Evolutionary conservation across 2,329 filamentous ascomycete genomes (phyloP), one percentile per base, ranked within the genome.

Genomic region (Ophiosphaerella korrae): DNA sequence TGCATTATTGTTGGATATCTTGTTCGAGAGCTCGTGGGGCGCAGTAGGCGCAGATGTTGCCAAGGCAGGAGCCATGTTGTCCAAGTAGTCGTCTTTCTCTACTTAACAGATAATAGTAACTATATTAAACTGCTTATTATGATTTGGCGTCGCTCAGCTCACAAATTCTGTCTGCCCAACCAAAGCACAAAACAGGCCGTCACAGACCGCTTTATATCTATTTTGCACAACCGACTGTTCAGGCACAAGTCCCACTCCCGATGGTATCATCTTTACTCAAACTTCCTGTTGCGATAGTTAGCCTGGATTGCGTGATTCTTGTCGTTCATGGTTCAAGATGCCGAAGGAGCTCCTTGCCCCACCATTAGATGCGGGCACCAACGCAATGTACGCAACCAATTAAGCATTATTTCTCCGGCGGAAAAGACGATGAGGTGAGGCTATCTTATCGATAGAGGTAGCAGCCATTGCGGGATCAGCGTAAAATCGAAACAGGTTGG

Each of bases 41-140:
- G 72, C 66, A 13, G 62, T 63, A 26, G 73, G 73, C n/a, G 66
- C 57, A 23, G 66, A 40, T n/a, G 71, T 62, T 13, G 74, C 74
- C 29, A 77, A 65, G 21, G 74, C 73, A 45, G 76, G 75, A 46
- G 75, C 71, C 73, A 76, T 76, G 41, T 9, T 62, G 46, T 24
- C 7, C 26, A 32, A 9, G 7, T 18, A 7, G 26, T 11, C 26
- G 26, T 29, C 7, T 29, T 29, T 29, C 26, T 7, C 8, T 11
- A 8, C 26, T 29, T 11, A 9, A 29, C 7, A 11, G 11, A 29
- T 29, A 7, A 11, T 29, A 11, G 26, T 29, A 29, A 29, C 7
- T 29, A 29, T 29, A 2, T 29, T 11, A 6, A 29, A 29, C 26
- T 29, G 26, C 11, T 11, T 29, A 2, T 11, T 29, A 11, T 7